Evolutionary conservation across 306 rosid genomes (phyloP), one percentile per base, ranked within the genome.

Genomic region (Ammopiptanthus mongolicus): DNA sequence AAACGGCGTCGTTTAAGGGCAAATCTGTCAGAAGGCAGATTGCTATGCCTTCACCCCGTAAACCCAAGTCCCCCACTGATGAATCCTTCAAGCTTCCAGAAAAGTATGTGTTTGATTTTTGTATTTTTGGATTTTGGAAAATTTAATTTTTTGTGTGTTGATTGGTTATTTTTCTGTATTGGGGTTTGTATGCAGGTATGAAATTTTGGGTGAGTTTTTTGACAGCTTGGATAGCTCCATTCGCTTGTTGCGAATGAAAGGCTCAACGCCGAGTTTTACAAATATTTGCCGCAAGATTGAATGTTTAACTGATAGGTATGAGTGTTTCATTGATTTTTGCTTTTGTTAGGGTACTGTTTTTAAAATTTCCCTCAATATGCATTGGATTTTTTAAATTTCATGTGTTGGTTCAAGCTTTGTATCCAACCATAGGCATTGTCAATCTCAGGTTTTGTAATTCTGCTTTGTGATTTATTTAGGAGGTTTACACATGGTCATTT

Each of bases 401-500:
- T 61, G 0, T 15, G 5, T 80, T 73, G 31, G 44, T 44, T 51
- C 31, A 28, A 21, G 25, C 8, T 71, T 37, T 34, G 10, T 31
- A 8, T n/a, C 3, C 7, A 50, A 44, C 12, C 6, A n/a, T n/a
- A 65, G 17, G 23, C 53, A 19, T 36, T 66, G 2, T 66, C 14
- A 12, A 29, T 59, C 29, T 37, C 7, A 37, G 17, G 29, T 22
- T 62, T 80, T 68, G 39, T 37, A 29, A 47, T 19, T 50, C 13
- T 71, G 48, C 4, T 18, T 79, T 59, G 14, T 53, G 10, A 5
- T 3, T 62, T 78, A 36, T 72, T 21, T 70, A 91, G 98, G 98
- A 94, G 95, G 79, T 94, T 94, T 83, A 88, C 94, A 0, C 79
- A 78, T 36, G 18, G 68, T 37, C 91, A 91, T 84, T 66, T 94